Percentiles rank a stretch among this genome's conserved stretches.
Conservation (phyloP, 2,329 filamentous ascomycete species). For the Byssochlamys sp. region DNA sequence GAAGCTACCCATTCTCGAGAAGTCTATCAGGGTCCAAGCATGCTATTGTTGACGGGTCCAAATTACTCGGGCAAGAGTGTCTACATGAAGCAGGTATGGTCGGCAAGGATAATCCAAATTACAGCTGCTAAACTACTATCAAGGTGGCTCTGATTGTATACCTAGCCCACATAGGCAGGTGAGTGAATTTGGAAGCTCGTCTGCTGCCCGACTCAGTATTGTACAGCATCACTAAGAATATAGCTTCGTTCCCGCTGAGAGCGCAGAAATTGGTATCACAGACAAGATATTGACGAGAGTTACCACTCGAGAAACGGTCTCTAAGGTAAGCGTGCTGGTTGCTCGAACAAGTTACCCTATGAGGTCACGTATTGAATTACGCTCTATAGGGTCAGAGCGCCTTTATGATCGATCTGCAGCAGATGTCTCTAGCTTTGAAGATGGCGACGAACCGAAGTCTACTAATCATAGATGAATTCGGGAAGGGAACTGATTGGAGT, state of each 20-base stretch:
- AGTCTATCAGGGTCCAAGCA: slow-evolving; percentile 44
- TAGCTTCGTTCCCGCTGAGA: slow-evolving; percentile 75
- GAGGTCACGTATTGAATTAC: neutral
- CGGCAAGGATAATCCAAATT: neutral
- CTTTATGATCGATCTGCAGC: slow-evolving; percentile 76
- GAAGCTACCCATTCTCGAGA: slow-evolving; percentile 1
- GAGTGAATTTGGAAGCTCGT: slow-evolving; percentile 3
- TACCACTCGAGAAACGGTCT: slow-evolving; percentile 61
- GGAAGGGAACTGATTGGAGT: slow-evolving; percentile 56
- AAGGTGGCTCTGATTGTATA: slow-evolving; percentile 75
- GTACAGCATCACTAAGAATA: slow-evolving; percentile 3
- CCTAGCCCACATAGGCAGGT: slow-evolving; percentile 73
- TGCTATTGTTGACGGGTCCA: slow-evolving; percentile 77
- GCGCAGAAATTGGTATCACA: slow-evolving; percentile 70
- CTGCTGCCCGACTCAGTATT: neutral
- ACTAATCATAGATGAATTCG: slow-evolving; percentile 87
- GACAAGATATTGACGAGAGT: slow-evolving; percentile 88
- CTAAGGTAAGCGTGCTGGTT: slow-evolving; percentile 32
- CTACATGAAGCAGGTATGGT: slow-evolving; percentile 70
- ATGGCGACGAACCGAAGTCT: slow-evolving; percentile 68
- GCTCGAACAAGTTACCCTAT: neutral
- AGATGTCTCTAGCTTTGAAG: slow-evolving; percentile 67
- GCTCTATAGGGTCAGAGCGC: slow-evolving; percentile 47
- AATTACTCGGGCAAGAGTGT: slow-evolving; percentile 97
- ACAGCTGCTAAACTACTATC: neutral